A percentile compares a stretch with the other conserved stretches of the same genome.
phyloP scores from a whole-genome alignment of 768 basidiomycete genomes.

The Tylopilus subfusipes region DNA sequence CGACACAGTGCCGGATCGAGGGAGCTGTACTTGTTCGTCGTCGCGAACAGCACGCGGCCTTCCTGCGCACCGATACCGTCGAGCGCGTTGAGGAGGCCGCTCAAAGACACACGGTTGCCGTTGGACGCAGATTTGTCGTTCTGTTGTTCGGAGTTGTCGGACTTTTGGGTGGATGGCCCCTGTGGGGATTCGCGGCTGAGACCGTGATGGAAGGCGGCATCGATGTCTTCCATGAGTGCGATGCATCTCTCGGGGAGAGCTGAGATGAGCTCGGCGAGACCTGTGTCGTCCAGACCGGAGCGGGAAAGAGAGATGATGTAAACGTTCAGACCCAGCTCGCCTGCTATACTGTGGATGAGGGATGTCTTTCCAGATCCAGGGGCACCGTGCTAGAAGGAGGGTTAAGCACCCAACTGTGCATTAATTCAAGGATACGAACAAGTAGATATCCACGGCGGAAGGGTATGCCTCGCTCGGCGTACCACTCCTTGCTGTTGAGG shows the following conservation, averaged over 20 bases:
- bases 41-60: slow-evolving; percentile 78
- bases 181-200: slow-evolving; percentile 32
- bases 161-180: background rate
- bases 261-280: slow-evolving; percentile 54
- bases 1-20: slow-evolving; percentile 75
- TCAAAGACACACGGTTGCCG: slow-evolving; percentile 52
- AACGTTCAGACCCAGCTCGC: slow-evolving; percentile 72
- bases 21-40: slow-evolving; percentile 67
- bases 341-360: slow-evolving; percentile 71
- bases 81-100: slow-evolving; percentile 74
- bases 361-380: slow-evolving; percentile 80
- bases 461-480: slow-evolving; percentile 71
- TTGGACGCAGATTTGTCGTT: slow-evolving; percentile 4
- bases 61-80: slow-evolving; percentile 79
- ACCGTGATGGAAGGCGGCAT: slow-evolving; percentile 62
- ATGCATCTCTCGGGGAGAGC: slow-evolving; percentile 69
- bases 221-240: slow-evolving; percentile 81
- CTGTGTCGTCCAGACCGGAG: slow-evolving; percentile 57
- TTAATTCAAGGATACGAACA: slow-evolving; percentile 23
- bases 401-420: background rate
- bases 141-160: background rate
- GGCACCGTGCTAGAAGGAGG: slow-evolving; percentile 50
- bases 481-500: slow-evolving; percentile 66
- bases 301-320: slow-evolving; percentile 70
- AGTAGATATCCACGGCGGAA: slow-evolving; percentile 80